These are phyloP conservation scores for Oropetium thomaeum DNA, from an alignment of 176 grass and related monocot species.

Conservation along the genomic window DNA sequence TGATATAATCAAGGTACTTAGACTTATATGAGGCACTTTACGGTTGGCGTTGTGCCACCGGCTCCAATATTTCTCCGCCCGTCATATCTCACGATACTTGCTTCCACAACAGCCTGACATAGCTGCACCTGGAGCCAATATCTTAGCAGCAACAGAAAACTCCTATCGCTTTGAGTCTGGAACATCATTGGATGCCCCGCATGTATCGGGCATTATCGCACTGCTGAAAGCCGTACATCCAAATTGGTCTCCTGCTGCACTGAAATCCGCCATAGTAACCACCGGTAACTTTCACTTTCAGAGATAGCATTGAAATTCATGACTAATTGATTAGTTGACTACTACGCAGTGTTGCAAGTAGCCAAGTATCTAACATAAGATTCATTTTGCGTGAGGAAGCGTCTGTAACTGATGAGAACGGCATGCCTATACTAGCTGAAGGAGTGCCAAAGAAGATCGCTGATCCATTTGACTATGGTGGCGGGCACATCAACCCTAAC, in stretches of 20 bases:
- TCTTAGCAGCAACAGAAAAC: constrained; percentile 18
- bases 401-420: constrained; percentile 6
- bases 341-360: too few species aligned
- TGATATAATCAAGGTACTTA: constrained; percentile 28
- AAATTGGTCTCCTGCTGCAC: constrained; percentile 31
- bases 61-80: too few species aligned
- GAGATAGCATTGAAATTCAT: too few species aligned
- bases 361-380: not conserved
- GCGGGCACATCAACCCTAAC: constrained; percentile 17
- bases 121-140: constrained; percentile 26
- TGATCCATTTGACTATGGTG: constrained; percentile 41
- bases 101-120: constrained; percentile 29
- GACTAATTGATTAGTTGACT: too few species aligned
- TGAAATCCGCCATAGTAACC: constrained; percentile 39
- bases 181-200: constrained; percentile 38
- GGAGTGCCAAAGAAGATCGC: constrained; percentile 22
- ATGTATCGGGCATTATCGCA: not conserved
- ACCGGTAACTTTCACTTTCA: constrained; percentile 40
- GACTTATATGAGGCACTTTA: too few species aligned
- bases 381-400: not conserved
- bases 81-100: too few species aligned
- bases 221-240: constrained; percentile 37
- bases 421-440: constrained; percentile 33
- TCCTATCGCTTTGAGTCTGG: not conserved
- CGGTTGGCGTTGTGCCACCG: too few species aligned